Evolutionary conservation across 2,329 filamentous ascomycete species (phyloP), one percentile per base, ranked within the genome.

Genomic region (Penicillium sp.): DNA sequence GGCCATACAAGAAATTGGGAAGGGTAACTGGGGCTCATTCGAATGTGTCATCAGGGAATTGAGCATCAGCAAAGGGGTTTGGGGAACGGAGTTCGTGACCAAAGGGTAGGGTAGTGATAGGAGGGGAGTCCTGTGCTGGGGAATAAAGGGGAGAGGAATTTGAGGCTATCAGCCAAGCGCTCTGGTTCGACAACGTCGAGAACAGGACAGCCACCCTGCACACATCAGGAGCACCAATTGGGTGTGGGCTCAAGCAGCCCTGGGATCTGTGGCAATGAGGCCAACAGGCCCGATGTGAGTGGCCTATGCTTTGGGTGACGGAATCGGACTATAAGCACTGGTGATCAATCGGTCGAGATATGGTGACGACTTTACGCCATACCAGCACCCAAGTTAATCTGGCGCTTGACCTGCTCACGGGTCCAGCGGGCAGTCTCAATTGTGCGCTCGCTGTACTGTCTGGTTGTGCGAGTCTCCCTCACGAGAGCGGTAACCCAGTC

Each of bases 401-500:
- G 94, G 67, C 91, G 89, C 83, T 97, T 97, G 74, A 97, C 92
- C 74, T 97, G 91, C 77, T 97, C 94, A 58, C 93, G 88, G 61
- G 94, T 92, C 94, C 94, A 99, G 67, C 93, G 89, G 71, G 94
- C 94, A 44, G 94, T 97, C 63, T 97, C 91, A 63, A 94, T 88
- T 4, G 94, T 99, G 61, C 92, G 89, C 28, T 84, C 70, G 65
- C 87, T 83, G 79, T 90, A 97, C 44, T 97, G 92, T 65, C 90
- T 88, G 80, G 94, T 97, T 56, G 85, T 84, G 69, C 92, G 89
- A 44, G 91, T 93, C 74, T 97, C 92, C 77, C 93, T 92, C 69
- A 97, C 92, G 81, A 99, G 88, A 28, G 82, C 78, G 26, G 88
- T 92, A 56, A 99, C 79, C 91, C 93, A 97, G 19, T 97, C 91